phyloP scores from a whole-genome alignment of 495 filamentous ascomycete genomes.

The Mytilinidion resinicola region DNA sequence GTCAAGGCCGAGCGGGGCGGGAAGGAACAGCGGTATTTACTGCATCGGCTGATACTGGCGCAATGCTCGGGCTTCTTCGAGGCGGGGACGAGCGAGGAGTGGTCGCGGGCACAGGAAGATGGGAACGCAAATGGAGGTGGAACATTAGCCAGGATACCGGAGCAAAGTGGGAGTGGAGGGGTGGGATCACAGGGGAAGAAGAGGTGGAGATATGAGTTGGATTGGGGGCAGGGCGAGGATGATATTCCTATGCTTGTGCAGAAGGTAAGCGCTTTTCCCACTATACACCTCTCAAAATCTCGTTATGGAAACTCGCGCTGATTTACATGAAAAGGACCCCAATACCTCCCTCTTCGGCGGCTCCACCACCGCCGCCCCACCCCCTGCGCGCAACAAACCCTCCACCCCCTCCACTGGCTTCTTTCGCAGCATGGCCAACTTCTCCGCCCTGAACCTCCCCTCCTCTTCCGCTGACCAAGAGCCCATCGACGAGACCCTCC shows the following conservation, averaged over 20 bases:
- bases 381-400: constrained; percentile 48
- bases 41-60: constrained; percentile 76
- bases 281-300: neutral
- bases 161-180: constrained; percentile 20
- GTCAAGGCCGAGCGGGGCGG: constrained; percentile 52
- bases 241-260: constrained; percentile 86
- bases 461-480: constrained; percentile 41
- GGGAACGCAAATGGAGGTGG: constrained; percentile 47
- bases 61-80: constrained; percentile 93
- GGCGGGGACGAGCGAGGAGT: constrained; percentile 78
- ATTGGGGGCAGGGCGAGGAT: constrained; percentile 61
- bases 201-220: constrained; percentile 81
- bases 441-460: constrained; percentile 52
- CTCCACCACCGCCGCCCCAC: constrained; percentile 36
- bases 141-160: constrained; percentile 35
- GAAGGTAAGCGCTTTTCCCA: constrained; percentile 46
- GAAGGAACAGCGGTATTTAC: constrained; percentile 73
- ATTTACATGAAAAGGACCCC: constrained; percentile 5
- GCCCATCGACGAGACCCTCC: constrained; percentile 62
- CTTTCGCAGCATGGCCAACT: constrained; percentile 80
- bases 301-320: too few species aligned
- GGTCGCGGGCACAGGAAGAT: constrained; percentile 61
- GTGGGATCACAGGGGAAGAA: constrained; percentile 38
- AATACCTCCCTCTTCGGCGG: constrained; percentile 46
- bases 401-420: constrained; percentile 55